A percentile compares a stretch with the other conserved stretches of the same genome.
Conservation (phyloP, 2,329 filamentous ascomycete species). For the Alternaria arbusti region DNA sequence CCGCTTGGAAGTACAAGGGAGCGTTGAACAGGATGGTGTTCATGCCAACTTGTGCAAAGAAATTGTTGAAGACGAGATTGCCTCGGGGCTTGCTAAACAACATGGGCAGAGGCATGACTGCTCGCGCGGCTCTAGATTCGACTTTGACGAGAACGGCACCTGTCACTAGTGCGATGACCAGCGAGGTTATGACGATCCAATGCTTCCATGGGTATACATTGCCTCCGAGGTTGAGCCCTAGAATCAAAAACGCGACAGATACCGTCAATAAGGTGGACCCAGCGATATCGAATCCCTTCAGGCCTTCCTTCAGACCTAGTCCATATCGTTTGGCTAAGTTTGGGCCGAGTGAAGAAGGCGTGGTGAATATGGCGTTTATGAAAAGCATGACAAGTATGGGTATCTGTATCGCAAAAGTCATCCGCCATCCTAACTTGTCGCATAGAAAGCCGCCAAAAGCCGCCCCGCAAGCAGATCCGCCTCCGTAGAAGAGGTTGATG, state of each 20-base stretch:
- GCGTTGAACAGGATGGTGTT: slow-evolving; percentile 71
- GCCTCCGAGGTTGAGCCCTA: slow-evolving; percentile 61
- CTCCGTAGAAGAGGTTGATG: slow-evolving; percentile 68
- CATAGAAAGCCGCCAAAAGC: slow-evolving; percentile 74
- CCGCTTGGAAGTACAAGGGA: slow-evolving; percentile 69
- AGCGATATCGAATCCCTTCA: slow-evolving; percentile 58
- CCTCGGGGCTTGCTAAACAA: slow-evolving; percentile 56
- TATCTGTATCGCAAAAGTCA: slow-evolving; percentile 66
- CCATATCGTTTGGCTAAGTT: slow-evolving; percentile 51
- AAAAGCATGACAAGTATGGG: slow-evolving; percentile 56
- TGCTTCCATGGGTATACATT: slow-evolving; percentile 60
- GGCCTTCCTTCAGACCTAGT: slow-evolving; percentile 50
- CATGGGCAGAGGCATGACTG: slow-evolving; percentile 59
- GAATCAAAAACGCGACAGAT: slow-evolving; percentile 56
- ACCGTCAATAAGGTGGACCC: slow-evolving; percentile 57
- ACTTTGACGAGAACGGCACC: slow-evolving; percentile 52
- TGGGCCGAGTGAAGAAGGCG: slow-evolving; percentile 54
- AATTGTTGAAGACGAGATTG: slow-evolving; percentile 59
- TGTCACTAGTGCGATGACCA: slow-evolving; percentile 51
- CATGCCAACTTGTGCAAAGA: slow-evolving; percentile 57
- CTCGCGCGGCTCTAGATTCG: slow-evolving; percentile 44
- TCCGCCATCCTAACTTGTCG: slow-evolving; percentile 74
- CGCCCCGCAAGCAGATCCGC: slow-evolving; percentile 62
- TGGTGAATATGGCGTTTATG: slow-evolving; percentile 52
- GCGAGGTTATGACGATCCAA: slow-evolving; percentile 56